These are phyloP conservation scores for Fraxinus dipetala DNA, from an alignment of 305 asterid species.

Conservation along the genomic window DNA sequence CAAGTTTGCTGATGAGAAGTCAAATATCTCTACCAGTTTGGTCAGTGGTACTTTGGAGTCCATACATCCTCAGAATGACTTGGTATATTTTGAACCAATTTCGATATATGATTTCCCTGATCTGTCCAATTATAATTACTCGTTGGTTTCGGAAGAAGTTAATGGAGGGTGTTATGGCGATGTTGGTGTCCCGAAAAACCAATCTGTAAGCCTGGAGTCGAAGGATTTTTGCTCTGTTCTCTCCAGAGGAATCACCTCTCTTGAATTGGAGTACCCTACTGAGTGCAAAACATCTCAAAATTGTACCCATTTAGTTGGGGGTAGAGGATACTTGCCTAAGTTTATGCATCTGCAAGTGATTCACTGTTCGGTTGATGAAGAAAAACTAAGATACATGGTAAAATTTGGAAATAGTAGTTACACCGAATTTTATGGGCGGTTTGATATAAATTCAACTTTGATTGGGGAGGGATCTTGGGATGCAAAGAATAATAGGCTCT, in stretches of 20 bases:
- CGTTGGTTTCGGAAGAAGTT: slow-evolving; percentile 28
- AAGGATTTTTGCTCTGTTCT: slow-evolving; percentile 29
- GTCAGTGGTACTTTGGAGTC: slow-evolving; percentile 51
- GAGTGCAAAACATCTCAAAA: slow-evolving; percentile 27
- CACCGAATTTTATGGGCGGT: background rate
- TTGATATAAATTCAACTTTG: slow-evolving; percentile 29
- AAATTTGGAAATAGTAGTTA: slow-evolving; percentile 22
- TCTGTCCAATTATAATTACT: slow-evolving; percentile 33
- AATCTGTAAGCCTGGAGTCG: slow-evolving; percentile 24
- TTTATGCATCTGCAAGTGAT: slow-evolving; percentile 30
- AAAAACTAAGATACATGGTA: slow-evolving; percentile 35
- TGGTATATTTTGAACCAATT: slow-evolving; percentile 43
- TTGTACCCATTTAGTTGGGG: slow-evolving; percentile 34
- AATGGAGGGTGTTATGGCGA: slow-evolving; percentile 18
- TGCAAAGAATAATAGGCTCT: slow-evolving; percentile 31
- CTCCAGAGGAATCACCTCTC: background rate
- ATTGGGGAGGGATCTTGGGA: slow-evolving; percentile 70
- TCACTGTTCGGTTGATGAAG: slow-evolving; percentile 36
- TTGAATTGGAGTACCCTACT: slow-evolving; percentile 39
- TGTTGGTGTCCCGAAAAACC: slow-evolving; percentile 16
- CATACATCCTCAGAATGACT: slow-evolving; percentile 16
- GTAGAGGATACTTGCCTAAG: slow-evolving; percentile 21
- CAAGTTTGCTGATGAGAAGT: slow-evolving; percentile 18
- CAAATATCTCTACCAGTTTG: slow-evolving; percentile 35
- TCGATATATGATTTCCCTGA: slow-evolving; percentile 35